These are phyloP conservation scores for Microglena sp. DNA, from an alignment of 139 green algal genomes.

Conservation along the genomic window DNA sequence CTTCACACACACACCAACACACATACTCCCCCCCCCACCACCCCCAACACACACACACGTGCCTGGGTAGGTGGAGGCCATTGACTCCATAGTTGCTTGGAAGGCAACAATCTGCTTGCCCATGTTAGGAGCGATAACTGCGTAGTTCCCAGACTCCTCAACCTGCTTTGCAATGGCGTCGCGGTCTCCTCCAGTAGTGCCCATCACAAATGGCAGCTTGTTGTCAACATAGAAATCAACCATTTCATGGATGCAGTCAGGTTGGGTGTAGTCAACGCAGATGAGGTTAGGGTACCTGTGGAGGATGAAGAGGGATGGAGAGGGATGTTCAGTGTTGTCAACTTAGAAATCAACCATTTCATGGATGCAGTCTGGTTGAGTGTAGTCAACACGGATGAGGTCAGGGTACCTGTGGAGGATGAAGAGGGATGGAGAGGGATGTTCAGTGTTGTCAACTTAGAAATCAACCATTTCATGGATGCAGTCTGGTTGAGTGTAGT, in stretches of 20 bases:
- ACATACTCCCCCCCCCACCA: too few species aligned
- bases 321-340: conserved; percentile 2
- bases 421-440: background rate
- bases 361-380: conserved; percentile 73
- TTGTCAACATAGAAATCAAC: conserved; percentile 74
- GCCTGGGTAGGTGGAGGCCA: conserved; percentile 66
- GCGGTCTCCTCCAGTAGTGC: conserved; percentile 92
- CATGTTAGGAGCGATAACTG: conserved; percentile 98
- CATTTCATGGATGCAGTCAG: conserved; percentile 75
- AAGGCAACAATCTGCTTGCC: conserved; percentile 94
- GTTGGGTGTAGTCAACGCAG: conserved; percentile 95
- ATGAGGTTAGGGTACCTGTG: conserved; percentile 68
- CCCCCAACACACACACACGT: conserved; percentile 82
- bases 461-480: too few species aligned
- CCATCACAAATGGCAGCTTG: conserved; percentile 93
- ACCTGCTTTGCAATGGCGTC: conserved; percentile 14
- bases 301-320: conserved; percentile 3
- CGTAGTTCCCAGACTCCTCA: conserved; percentile 50
- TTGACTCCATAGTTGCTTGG: conserved; percentile 21
- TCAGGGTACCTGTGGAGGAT: conserved; percentile 51
- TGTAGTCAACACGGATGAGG: conserved; percentile 96
- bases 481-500: too few species aligned
- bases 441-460: too few species aligned
- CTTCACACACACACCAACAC: background rate
- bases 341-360: conserved; percentile 84